Conservation (phyloP, 208 protist genomes). For the Herpetomonas muscarum region DNA sequence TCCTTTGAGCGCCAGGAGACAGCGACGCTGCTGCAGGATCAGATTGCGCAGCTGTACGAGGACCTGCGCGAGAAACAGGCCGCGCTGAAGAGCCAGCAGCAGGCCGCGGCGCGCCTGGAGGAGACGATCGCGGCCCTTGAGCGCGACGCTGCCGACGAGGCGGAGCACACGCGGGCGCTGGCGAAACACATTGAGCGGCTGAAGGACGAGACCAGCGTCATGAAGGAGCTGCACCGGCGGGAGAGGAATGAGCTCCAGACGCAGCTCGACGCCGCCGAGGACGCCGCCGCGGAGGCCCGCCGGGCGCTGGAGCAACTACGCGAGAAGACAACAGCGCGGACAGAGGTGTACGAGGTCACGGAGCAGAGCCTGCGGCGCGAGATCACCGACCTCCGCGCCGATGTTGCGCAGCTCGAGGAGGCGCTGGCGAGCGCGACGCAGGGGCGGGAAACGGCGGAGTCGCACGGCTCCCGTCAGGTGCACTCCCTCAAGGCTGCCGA, state of each 20-base stretch:
- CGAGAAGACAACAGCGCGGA: conserved; percentile 27
- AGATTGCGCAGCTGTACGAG: conserved; percentile 42
- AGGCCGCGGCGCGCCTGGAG: conserved; percentile 23
- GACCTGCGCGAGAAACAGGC: conserved; percentile 34
- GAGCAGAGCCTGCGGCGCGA: conserved; percentile 45
- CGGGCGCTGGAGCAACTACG: conserved; percentile 29
- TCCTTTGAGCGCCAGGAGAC: conserved; percentile 29
- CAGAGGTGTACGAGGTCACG: conserved; percentile 42
- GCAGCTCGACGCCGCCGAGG: conserved; percentile 33
- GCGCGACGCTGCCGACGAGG: conserved; percentile 19
- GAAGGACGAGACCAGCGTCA: conserved; percentile 22
- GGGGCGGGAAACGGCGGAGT: conserved; percentile 27
- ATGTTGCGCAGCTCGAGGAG: conserved; percentile 29
- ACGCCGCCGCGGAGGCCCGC: conserved; percentile 25
- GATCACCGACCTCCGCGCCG: conserved; percentile 35
- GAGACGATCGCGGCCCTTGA: conserved; percentile 22
- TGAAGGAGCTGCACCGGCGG: conserved; percentile 42
- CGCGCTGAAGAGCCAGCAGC: conserved; percentile 22
- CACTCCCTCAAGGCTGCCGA: conserved; percentile 24
- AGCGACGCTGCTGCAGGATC: conserved; percentile 31
- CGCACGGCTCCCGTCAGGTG: conserved; percentile 28
- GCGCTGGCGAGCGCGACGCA: conserved; percentile 22
- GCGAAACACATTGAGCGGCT: conserved; percentile 28
- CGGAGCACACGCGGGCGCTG: conserved; percentile 22
- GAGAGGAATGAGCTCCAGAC: conserved; percentile 32